phyloP scores from a whole-genome alignment of 2,329 filamentous ascomycete species.

The Penicillium sumatraense region DNA sequence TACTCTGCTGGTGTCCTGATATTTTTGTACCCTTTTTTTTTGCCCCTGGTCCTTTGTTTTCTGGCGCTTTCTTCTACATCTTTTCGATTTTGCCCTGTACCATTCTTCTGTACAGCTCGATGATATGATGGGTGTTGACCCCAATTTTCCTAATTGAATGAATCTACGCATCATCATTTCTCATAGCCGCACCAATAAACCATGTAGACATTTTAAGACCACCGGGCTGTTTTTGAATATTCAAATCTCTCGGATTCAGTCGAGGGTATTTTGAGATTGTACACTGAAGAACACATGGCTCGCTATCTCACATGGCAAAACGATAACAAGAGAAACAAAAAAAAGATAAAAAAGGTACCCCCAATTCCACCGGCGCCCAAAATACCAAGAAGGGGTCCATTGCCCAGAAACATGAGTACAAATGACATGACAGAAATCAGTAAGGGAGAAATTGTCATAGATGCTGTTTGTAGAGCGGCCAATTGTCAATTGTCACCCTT shows the following conservation, averaged over 20 bases:
- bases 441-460: conserved; percentile 19
- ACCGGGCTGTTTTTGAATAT: not conserved
- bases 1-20: conserved; percentile 30
- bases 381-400: conserved; percentile 15
- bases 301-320: conserved; percentile 28
- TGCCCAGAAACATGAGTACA: conserved; percentile 27
- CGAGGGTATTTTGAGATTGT: conserved; percentile 44
- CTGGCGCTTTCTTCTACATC: conserved; percentile 20
- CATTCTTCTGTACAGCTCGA: conserved; percentile 35
- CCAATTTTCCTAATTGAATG: conserved; percentile 24
- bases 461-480: conserved; percentile 16
- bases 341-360: conserved; percentile 14
- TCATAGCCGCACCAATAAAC: not conserved
- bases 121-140: conserved; percentile 32
- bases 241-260: conserved; percentile 27
- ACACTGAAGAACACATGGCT: conserved; percentile 31
- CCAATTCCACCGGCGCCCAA: conserved; percentile 27
- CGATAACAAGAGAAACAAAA: conserved; percentile 10
- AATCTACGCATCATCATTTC: conserved; percentile 21
- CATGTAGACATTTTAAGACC: too few relatives aligned
- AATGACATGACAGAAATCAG: conserved; percentile 32
- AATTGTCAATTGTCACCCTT: not conserved
- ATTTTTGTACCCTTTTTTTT: conserved; percentile 3
- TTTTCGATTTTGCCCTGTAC: conserved; percentile 21
- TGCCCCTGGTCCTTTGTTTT: conserved; percentile 17